Percentiles rank a stretch among this genome's conserved stretches.
phyloP scores from a whole-genome alignment of 2,329 filamentous ascomycete genomes.

The Arthroderma sp. region DNA sequence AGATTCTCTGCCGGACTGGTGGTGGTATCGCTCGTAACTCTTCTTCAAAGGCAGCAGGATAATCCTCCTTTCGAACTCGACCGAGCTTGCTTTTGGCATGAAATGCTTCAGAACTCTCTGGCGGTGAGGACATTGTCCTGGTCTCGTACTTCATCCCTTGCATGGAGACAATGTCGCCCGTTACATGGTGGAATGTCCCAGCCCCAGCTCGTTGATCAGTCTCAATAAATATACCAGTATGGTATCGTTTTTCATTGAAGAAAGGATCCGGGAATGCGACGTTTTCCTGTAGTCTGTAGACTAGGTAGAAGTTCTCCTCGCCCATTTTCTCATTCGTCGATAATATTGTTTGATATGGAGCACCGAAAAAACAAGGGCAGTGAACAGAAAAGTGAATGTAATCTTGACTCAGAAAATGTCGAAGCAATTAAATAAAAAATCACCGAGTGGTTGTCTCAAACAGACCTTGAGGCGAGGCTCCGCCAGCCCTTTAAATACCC shows the following conservation, averaged over 20 bases:
- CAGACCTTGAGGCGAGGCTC: too few relatives aligned
- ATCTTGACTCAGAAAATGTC: too few relatives aligned
- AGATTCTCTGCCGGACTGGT: not conserved
- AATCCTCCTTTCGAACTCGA: not conserved
- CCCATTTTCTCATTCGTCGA: too few relatives aligned
- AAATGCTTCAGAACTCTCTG: not conserved
- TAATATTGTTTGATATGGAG: too few relatives aligned
- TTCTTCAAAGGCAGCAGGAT: not conserved
- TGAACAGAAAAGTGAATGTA: too few relatives aligned
- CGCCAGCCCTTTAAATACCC: too few relatives aligned
- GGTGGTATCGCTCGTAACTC: not conserved
- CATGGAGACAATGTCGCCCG: not conserved
- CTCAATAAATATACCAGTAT: not conserved
- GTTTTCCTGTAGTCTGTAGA: not conserved
- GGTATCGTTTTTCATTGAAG: not conserved
- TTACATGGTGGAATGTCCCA: not conserved
- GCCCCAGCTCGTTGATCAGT: not conserved
- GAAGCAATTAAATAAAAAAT: too few relatives aligned
- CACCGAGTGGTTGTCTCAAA: too few relatives aligned
- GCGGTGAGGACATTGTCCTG: not conserved
- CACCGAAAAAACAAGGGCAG: too few relatives aligned
- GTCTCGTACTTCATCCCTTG: slow-evolving; percentile 1
- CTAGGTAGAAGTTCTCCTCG: not conserved
- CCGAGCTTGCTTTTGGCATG: not conserved
- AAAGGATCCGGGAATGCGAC: not conserved